Evolutionary conservation across 164 flowering plant species (phyloP).

Genomic region (Magnolia kwangsiensis): DNA sequence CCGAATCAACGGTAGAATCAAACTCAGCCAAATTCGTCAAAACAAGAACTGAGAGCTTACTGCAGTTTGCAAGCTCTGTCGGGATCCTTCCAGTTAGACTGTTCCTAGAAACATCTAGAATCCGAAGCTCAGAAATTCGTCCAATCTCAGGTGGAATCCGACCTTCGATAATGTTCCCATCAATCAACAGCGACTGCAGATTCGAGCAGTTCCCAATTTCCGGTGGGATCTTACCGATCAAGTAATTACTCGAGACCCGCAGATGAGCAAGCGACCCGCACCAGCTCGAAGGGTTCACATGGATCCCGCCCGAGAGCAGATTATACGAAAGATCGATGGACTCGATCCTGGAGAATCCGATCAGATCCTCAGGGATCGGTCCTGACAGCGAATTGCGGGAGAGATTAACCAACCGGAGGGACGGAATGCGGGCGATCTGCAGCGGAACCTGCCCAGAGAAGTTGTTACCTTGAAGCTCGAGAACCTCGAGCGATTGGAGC

Average conservation of each 20-base stretch:
- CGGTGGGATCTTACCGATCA: constrained; percentile 43
- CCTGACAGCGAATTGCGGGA: constrained; percentile 52
- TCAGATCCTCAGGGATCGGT: constrained; percentile 37
- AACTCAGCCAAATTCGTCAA: constrained; percentile 49
- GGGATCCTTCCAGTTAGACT: constrained; percentile 64
- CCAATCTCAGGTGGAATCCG: constrained; percentile 58
- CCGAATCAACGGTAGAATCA: constrained; percentile 5
- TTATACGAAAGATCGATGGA: constrained; percentile 55
- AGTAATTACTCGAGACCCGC: constrained; percentile 48
- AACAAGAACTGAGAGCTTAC: constrained; percentile 42
- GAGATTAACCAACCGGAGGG: constrained; percentile 50
- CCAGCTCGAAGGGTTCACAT: constrained; percentile 15
- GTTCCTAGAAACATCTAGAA: constrained; percentile 69
- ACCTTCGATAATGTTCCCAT: constrained; percentile 57
- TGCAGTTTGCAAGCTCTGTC: constrained; percentile 44
- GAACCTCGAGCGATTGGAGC: constrained; percentile 31
- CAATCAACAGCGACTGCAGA: constrained; percentile 45
- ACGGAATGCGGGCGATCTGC: constrained; percentile 33
- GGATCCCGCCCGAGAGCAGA: constrained; percentile 40
- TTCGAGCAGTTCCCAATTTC: constrained; percentile 55
- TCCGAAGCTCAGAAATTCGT: constrained; percentile 40
- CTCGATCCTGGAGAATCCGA: constrained; percentile 33
- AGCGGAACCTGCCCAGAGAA: constrained; percentile 53
- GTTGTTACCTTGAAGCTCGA: constrained; percentile 61
- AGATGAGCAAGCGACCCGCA: constrained; percentile 41